Percentiles rank a stretch among this genome's conserved stretches.
phyloP scores from a whole-genome alignment of 2,329 filamentous ascomycete genomes.

The Chaetothyriales sp. region DNA sequence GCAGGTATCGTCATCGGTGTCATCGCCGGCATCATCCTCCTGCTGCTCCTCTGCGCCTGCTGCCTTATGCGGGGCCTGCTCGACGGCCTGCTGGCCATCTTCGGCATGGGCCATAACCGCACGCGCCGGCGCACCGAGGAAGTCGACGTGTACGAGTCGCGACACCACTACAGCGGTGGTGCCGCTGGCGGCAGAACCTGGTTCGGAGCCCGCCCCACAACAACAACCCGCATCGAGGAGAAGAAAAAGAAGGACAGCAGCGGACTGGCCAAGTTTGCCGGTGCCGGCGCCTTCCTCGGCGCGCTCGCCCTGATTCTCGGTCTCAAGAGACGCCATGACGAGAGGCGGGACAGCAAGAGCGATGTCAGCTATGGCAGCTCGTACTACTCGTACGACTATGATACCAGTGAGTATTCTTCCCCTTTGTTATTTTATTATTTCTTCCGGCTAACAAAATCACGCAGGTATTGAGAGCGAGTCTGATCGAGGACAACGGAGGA shows the following conservation, averaged over 20 bases:
- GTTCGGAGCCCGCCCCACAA: constrained; percentile 27
- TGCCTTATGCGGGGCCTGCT: constrained; percentile 29
- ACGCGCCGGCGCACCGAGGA: constrained; percentile 23
- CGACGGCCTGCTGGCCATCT: constrained; percentile 27
- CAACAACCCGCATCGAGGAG: constrained; percentile 18
- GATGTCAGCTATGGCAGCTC: constrained; percentile 23
- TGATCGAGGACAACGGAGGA: constrained; percentile 25
- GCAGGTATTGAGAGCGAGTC: constrained; percentile 30
- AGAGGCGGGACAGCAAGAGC: constrained; percentile 24
- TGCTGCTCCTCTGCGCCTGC: constrained; percentile 31
- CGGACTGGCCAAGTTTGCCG: constrained; percentile 26
- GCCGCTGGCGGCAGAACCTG: constrained; percentile 21
- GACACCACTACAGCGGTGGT: constrained; percentile 10
- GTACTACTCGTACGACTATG: constrained; percentile 26
- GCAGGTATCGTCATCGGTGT: constrained; percentile 37
- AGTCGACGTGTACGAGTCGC: constrained; percentile 27
- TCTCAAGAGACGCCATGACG: constrained; percentile 26
- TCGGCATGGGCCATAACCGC: constrained; percentile 25
- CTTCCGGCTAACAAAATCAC: constrained; percentile 9
- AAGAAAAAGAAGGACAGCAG: constrained; percentile 25
- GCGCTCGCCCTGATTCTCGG: constrained; percentile 32
- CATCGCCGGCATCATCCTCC: constrained; percentile 29
- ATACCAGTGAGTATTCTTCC: constrained; percentile 24
- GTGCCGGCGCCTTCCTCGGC: constrained; percentile 28
- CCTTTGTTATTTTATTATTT: not conserved